Conservation (phyloP, 768 basidiomycete genomes). For the Mrakia gelida region DNA sequence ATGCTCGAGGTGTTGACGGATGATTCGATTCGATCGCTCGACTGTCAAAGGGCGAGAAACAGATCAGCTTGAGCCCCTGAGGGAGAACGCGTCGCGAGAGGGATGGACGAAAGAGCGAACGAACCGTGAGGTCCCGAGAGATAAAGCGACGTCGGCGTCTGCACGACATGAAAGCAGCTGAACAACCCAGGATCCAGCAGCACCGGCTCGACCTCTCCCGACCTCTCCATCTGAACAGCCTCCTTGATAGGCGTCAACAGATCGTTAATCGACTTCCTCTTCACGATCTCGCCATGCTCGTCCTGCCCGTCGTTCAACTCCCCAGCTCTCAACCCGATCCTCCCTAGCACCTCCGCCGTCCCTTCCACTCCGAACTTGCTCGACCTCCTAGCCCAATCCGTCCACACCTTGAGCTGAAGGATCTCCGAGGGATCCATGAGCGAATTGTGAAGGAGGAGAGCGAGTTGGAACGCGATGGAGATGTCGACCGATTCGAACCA, state of each 20-base stretch:
- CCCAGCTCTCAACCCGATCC: not conserved
- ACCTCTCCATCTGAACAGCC: not conserved
- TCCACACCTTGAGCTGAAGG: not conserved
- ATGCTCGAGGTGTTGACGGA: conserved; percentile 1
- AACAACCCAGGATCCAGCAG: not conserved
- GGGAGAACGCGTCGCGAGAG: too few relatives aligned
- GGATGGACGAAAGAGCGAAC: not conserved
- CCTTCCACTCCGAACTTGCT: not conserved
- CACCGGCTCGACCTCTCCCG: conserved; percentile 31
- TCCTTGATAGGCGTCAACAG: not conserved
- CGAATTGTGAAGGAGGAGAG: not conserved
- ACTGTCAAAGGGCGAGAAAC: not conserved
- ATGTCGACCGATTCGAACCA: conserved; percentile 2
- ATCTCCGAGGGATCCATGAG: not conserved
- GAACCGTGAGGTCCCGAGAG: not conserved
- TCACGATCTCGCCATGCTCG: not conserved
- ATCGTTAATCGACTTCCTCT: not conserved
- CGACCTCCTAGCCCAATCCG: not conserved
- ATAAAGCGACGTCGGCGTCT: not conserved
- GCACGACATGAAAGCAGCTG: not conserved
- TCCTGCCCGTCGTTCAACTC: conserved; percentile 1
- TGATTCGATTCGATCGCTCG: not conserved
- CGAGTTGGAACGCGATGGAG: not conserved
- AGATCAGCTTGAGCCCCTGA: not conserved
- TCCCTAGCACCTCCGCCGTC: not conserved